Conservation (phyloP, 2,329 filamentous ascomycete species). For the Pestalotiopsis sp. region DNA sequence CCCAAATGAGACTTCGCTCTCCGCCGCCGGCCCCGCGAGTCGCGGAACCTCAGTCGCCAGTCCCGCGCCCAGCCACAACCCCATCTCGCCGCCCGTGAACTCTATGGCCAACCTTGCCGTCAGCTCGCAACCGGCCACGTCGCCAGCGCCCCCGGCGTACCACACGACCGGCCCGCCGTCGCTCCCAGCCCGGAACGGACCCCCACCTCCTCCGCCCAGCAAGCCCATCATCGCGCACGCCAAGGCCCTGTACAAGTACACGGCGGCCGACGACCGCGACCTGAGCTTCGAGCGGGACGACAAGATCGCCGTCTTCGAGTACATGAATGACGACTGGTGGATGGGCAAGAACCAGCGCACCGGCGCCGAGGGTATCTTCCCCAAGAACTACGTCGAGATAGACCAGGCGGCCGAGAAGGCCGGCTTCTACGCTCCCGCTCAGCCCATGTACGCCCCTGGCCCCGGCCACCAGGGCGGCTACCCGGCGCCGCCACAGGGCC, state of each 20-base stretch:
- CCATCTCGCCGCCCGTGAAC: slow-evolving; percentile 33
- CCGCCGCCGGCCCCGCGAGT: slow-evolving; percentile 44
- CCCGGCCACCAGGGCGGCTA: slow-evolving; percentile 32
- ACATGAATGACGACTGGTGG: slow-evolving; percentile 99
- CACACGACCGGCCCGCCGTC: slow-evolving; percentile 45
- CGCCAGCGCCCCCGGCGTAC: slow-evolving; percentile 55
- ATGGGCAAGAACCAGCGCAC: slow-evolving; percentile 85
- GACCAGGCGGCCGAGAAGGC: slow-evolving; percentile 61
- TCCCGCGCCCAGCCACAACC: slow-evolving; percentile 21
- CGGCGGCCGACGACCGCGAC: slow-evolving; percentile 78
- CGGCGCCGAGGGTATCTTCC: slow-evolving; percentile 89
- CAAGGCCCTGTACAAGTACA: slow-evolving; percentile 83
- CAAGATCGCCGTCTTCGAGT: slow-evolving; percentile 78
- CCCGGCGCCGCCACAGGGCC: slow-evolving; percentile 44
- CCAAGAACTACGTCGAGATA: slow-evolving; percentile 82
- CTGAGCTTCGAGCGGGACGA: slow-evolving; percentile 82
- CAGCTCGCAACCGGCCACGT: slow-evolving; percentile 31
- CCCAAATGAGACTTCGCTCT: slow-evolving; percentile 69
- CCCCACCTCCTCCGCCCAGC: slow-evolving; percentile 43
- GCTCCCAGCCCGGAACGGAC: slow-evolving; percentile 35
- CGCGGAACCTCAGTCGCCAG: slow-evolving; percentile 36
- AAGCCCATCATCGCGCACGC: slow-evolving; percentile 72
- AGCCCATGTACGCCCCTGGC: slow-evolving; percentile 26
- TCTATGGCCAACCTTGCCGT: slow-evolving; percentile 47
- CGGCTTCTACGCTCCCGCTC: slow-evolving; percentile 29